A percentile compares a stretch with the other conserved stretches of the same genome.
Conservation (phyloP, 768 basidiomycete species). For the Porpolomopsis calyptriformis region DNA sequence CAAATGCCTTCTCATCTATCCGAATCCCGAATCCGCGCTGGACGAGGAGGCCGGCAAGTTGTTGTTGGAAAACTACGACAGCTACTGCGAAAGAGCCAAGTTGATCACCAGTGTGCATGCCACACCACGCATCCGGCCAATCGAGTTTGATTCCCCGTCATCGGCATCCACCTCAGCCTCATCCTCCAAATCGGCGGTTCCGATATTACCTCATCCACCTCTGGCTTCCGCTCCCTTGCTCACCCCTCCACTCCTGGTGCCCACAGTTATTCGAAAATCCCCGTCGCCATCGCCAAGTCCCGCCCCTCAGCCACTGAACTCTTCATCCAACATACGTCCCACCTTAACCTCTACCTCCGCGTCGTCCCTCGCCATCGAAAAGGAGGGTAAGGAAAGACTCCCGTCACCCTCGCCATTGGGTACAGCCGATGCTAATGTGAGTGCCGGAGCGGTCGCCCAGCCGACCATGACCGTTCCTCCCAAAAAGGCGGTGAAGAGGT, state of each 20-base stretch:
- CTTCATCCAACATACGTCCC: constrained; percentile 20
- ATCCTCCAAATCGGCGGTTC: constrained; percentile 14
- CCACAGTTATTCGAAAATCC: constrained; percentile 30
- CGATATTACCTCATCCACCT: constrained; percentile 14
- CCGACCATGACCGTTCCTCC: constrained; percentile 19
- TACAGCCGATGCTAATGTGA: constrained; percentile 62
- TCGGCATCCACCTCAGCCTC: constrained; percentile 22
- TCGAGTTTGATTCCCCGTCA: constrained; percentile 48
- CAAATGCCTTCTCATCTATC: constrained; percentile 92
- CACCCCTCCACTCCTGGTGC: constrained; percentile 25
- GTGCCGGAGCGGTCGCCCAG: constrained; percentile 25
- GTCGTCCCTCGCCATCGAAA: constrained; percentile 17
- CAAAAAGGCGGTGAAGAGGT: constrained; percentile 57
- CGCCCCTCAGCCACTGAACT: constrained; percentile 31
- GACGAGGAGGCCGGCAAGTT: constrained; percentile 95
- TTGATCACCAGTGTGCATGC: constrained; percentile 90
- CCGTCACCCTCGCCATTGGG: constrained; percentile 59
- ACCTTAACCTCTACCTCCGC: not conserved
- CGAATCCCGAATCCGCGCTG: constrained; percentile 91
- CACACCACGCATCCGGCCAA: constrained; percentile 62
- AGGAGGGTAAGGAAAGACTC: constrained; percentile 51
- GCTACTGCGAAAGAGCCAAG: constrained; percentile 76
- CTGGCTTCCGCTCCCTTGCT: constrained; percentile 21
- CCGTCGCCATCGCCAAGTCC: constrained; percentile 34
- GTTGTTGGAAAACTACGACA: constrained; percentile 79